These are phyloP conservation scores for Chaetomium strumarium DNA, from an alignment of 2,329 filamentous ascomycete species.

Conservation along the genomic window DNA sequence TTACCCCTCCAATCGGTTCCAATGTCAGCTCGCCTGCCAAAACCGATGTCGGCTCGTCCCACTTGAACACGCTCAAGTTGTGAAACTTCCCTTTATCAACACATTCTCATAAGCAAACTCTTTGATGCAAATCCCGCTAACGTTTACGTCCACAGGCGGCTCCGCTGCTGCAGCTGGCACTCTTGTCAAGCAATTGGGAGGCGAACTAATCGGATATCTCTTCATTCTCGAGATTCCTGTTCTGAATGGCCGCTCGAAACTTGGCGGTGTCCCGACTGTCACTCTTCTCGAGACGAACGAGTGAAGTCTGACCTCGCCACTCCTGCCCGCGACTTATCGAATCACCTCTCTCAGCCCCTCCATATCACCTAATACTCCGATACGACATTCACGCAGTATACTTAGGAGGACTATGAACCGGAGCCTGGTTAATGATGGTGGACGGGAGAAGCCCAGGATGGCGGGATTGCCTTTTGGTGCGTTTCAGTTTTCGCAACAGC, in stretches of 20 bases:
- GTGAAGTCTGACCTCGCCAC: conserved; percentile 13
- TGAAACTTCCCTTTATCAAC: not conserved
- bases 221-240: conserved; percentile 96
- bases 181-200: conserved; percentile 80
- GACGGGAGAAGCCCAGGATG: not conserved
- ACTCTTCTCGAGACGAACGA: conserved; percentile 62
- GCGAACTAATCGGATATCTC: conserved; percentile 78
- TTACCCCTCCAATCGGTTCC: conserved; percentile 8
- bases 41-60: conserved; percentile 13
- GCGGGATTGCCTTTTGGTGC: not conserved
- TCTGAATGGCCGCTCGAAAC: conserved; percentile 85
- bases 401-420: not conserved
- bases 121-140: conserved; percentile 9
- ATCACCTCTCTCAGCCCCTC: not conserved
- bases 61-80: not conserved
- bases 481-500: conserved; percentile 1
- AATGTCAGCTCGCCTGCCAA: conserved; percentile 5
- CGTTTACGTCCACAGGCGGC: conserved; percentile 57
- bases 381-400: not conserved
- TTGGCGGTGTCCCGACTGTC: conserved; percentile 69
- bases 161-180: conserved; percentile 83
- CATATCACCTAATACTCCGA: conserved; percentile 1
- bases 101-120: not conserved
- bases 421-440: conserved; percentile 13
- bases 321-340: not conserved